Base-by-base conservation (phyloP, 2,329 filamentous ascomycete genomes). In the Leptoxyphium fumago region DNA sequence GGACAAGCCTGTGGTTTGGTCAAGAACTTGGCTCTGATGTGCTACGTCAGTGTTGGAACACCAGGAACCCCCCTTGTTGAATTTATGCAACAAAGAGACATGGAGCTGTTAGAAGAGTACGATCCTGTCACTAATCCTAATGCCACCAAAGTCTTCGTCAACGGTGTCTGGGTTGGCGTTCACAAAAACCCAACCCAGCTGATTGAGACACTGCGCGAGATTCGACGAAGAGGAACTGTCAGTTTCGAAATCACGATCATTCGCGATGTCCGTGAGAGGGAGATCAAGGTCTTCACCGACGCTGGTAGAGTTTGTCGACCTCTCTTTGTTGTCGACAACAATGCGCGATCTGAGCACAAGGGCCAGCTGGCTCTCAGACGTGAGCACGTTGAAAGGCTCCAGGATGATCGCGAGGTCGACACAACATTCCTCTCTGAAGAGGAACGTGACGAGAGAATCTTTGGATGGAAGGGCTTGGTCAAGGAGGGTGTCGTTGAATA, bases 271-370 rank as follows among this genome's bases (percentile, higher is more conserved):
- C 81, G 93, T 63, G 91, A 98, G 56, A 79, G 89, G 55, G 91
- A 98, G 63, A 95, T 98, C 74, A 94, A 94, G 66, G 89, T 98
- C 55, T 95, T 96, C 63, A 96, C 89, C 2, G 91, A 98, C 63
- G 89, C 89, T 38, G 91, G 91, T 26, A 81, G 91, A 63, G 88
- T 98, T 44, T 94, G 91, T 72, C 78, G 91, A 50, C 91, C 91
- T 0, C 70, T 96, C 5, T 96, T 94, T 61, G 88, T 94, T 10
- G 83, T 98, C 32, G 86, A 96, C 55, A 91, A 89, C 56, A 81
- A 94, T 45, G 68, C 71, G 9, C 79, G 82, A 45, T 84, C 84
- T 50, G 66, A 74, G 5, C 85, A 85, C 48, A 76, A 80, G 59
- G 88, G 86, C 43, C 78, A 78, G 26, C 70, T 98, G 36, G 78